Conservation (phyloP, 495 filamentous ascomycete species). For the Niebla homalea region DNA sequence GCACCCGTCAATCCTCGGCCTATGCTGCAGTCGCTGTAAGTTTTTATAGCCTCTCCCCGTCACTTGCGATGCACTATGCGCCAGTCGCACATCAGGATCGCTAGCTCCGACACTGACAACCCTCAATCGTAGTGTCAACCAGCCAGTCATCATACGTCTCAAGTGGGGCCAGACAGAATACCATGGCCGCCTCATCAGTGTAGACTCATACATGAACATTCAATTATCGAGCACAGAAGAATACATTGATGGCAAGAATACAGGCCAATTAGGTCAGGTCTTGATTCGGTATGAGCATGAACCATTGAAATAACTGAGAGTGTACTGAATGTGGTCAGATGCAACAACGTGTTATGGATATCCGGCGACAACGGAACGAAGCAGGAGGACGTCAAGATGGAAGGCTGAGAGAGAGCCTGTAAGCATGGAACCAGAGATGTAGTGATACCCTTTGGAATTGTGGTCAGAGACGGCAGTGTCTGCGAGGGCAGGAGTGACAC, state of each 20-base stretch:
- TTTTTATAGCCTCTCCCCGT: constrained; percentile 9
- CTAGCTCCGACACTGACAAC: not conserved
- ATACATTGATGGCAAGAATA: constrained; percentile 77
- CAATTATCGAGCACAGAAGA: constrained; percentile 82
- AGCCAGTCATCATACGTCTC: constrained; percentile 76
- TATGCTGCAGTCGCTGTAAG: constrained; percentile 76
- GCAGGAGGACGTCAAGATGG: constrained; percentile 38
- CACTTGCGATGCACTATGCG: not conserved
- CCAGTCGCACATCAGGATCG: no score
- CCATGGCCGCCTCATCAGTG: constrained; percentile 76
- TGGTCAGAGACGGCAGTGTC: no score
- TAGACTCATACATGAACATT: constrained; percentile 98
- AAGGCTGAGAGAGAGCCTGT: constrained; percentile 14
- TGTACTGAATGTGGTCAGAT: constrained; percentile 32
- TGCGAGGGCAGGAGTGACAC: no score
- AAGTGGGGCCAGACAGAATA: constrained; percentile 99
- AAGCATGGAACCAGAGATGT: no score
- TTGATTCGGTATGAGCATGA: constrained; percentile 56
- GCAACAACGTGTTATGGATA: constrained; percentile 96
- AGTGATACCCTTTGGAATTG: no score
- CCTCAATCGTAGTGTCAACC: constrained; percentile 52
- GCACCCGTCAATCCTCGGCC: constrained; percentile 84
- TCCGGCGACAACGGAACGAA: constrained; percentile 46
- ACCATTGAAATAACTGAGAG: constrained; percentile 13
- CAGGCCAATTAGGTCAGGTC: constrained; percentile 74